These are phyloP conservation scores for Rosa chinensis DNA, from an alignment of 306 rosid species.

Conservation along the genomic window DNA sequence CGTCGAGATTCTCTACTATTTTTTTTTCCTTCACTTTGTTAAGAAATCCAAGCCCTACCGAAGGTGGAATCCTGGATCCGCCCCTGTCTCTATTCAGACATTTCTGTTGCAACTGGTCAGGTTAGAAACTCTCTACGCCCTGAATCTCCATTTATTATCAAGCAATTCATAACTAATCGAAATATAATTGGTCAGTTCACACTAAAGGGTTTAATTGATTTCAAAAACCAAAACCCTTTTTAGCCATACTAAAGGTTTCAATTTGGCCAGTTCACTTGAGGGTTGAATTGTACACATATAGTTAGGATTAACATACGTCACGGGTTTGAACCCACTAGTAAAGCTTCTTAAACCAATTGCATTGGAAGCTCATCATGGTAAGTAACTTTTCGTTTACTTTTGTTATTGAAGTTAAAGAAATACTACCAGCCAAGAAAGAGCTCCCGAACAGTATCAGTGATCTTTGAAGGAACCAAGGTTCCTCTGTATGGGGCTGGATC, in stretches of 20 bases:
- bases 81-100: constrained; percentile 65
- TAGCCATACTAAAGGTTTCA: no score
- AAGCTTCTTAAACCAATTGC: neutral
- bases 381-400: constrained; percentile 9
- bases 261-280: no score
- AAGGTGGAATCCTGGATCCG: no score
- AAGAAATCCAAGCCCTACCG: no score
- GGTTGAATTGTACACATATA: no score
- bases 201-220: no score
- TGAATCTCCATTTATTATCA: neutral
- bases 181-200: neutral
- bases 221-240: no score
- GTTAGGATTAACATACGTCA: no score
- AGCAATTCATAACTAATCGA: neutral
- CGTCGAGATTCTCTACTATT: no score
- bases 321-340: neutral
- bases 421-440: constrained; percentile 88
- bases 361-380: constrained; percentile 9
- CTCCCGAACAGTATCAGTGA: constrained; percentile 40
- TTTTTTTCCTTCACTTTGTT: no score
- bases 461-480: constrained; percentile 62
- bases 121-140: constrained; percentile 26
- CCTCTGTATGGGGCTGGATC: constrained; percentile 94
- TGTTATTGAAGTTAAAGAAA: constrained; percentile 64
- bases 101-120: constrained; percentile 81